These are phyloP conservation scores for Quercus tomentella DNA, from an alignment of 331 rosid genomes.

Conservation along the genomic window DNA sequence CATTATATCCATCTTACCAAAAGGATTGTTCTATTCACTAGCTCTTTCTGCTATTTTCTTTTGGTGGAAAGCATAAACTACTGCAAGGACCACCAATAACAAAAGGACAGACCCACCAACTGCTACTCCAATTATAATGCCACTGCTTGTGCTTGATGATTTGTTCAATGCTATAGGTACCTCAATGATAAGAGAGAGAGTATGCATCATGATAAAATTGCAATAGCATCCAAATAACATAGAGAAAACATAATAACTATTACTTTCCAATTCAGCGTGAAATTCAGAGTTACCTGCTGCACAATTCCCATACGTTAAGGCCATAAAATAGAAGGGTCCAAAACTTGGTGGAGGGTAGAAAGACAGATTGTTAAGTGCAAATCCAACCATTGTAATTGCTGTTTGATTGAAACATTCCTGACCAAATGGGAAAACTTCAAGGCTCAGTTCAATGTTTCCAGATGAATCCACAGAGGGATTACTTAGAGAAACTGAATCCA, in stretches of 20 bases:
- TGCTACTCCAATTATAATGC: constrained; percentile 50
- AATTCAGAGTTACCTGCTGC: constrained; percentile 31
- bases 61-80: constrained; percentile 44
- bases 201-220: not conserved
- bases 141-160: constrained; percentile 22
- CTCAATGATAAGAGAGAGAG: constrained; percentile 14
- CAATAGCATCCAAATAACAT: not conserved
- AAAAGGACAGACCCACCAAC: constrained; percentile 47
- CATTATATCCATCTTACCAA: constrained; percentile 34
- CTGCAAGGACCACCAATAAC: constrained; percentile 35
- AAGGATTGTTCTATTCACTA: constrained; percentile 30
- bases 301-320: not conserved
- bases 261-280: not conserved
- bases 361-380: constrained; percentile 51
- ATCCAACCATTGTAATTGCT: constrained; percentile 39
- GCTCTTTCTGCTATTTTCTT: constrained; percentile 44
- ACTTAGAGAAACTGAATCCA: constrained; percentile 63
- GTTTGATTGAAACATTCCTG: constrained; percentile 44
- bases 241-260: constrained; percentile 1
- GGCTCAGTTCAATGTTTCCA: constrained; percentile 37
- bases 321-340: constrained; percentile 49
- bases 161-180: constrained; percentile 16
- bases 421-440: constrained; percentile 51
- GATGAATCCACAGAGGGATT: constrained; percentile 22
- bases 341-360: constrained; percentile 36